Conservation (phyloP, 2,329 filamentous ascomycete species). For the Penicillium italicum region DNA sequence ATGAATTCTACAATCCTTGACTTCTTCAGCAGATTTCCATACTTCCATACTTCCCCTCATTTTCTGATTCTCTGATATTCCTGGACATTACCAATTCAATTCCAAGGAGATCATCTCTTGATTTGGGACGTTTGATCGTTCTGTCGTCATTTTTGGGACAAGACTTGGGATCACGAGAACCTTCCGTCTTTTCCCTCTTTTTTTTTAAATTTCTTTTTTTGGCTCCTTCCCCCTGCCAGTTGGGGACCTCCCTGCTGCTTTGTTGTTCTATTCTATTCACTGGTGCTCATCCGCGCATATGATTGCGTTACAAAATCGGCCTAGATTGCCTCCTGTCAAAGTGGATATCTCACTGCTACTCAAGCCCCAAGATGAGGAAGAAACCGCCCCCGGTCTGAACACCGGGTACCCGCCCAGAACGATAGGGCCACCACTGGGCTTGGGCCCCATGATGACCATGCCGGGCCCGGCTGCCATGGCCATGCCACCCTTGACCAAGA, state of each 20-base stretch:
- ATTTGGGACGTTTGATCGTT: neutral
- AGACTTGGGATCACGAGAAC: slow-evolving; percentile 1
- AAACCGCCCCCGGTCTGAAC: slow-evolving; percentile 27
- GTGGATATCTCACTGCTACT: slow-evolving; percentile 94
- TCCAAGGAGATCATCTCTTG: neutral
- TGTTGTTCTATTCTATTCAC: neutral
- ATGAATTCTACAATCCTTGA: neutral
- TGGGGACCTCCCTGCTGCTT: neutral
- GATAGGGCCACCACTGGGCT: slow-evolving; percentile 21
- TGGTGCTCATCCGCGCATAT: slow-evolving; percentile 35
- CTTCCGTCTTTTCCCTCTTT: slow-evolving; percentile 1
- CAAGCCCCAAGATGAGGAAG: slow-evolving; percentile 55
- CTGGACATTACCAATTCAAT: neutral
- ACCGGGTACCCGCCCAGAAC: slow-evolving; percentile 35
- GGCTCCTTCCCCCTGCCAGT: neutral
- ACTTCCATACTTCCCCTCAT: neutral
- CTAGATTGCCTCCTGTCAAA: slow-evolving; percentile 55
- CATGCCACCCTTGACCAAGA: slow-evolving; percentile 29
- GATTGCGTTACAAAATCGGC: slow-evolving; percentile 42
- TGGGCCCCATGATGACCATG: slow-evolving; percentile 25
- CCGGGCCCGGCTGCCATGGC: slow-evolving; percentile 22
- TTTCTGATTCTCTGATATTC: neutral
- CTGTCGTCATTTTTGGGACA: neutral
- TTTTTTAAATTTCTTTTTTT: neutral
- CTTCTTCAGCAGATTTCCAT: neutral